Evolutionary conservation across 345 rosid genomes (phyloP), one percentile per base, ranked within the genome.

Genomic region (Euphorbia peplus): DNA sequence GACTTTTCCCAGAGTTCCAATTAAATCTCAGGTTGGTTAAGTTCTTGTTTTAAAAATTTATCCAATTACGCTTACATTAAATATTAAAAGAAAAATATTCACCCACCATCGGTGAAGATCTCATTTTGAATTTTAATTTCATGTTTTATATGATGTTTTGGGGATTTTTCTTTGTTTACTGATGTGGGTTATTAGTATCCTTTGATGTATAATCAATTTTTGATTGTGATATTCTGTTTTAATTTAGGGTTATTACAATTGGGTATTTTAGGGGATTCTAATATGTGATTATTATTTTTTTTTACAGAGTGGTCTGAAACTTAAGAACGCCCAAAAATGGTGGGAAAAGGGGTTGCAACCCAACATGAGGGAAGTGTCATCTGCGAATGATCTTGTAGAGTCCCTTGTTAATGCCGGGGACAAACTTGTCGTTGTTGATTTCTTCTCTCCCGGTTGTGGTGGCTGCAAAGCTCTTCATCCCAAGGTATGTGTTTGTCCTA

Each of bases 391-490:
- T 11, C 86, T 95, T 37, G 97, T 88, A 41, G 88, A 87, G 24
- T 82, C 90, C 65, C 89, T 95, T 6, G 9, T 58, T 12, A 80
- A 77, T 63, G 85, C 95, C 4, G 96, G 96, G 51, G 99, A 95
- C 76, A 83, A 90, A 69, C 93, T 95, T 50, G 88, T 91, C 4
- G 71, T 95, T 4, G 84, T 95, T 58, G 96, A 85, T 80, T 95
- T 95, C 88, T 91, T 88, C 83, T 95, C 99, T 1, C 99, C 97
- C 44, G 96, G 97, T 4, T 95, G 99, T 42, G 95, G 99, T 18
- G 97, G 99, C 69, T 95, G 99, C 82, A 95, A 78, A 77, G 88
- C 96, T 78, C 95, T 95, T 57, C 99, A 95, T 79, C 96, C 97
- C 32, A 95, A 95, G 93, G 96, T 90, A 80, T 69, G 54, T 44